A percentile compares a stretch with the other conserved stretches of the same genome.
These are phyloP conservation scores for Russula earlei DNA, from an alignment of 768 basidiomycete species.

Conservation along the genomic window DNA sequence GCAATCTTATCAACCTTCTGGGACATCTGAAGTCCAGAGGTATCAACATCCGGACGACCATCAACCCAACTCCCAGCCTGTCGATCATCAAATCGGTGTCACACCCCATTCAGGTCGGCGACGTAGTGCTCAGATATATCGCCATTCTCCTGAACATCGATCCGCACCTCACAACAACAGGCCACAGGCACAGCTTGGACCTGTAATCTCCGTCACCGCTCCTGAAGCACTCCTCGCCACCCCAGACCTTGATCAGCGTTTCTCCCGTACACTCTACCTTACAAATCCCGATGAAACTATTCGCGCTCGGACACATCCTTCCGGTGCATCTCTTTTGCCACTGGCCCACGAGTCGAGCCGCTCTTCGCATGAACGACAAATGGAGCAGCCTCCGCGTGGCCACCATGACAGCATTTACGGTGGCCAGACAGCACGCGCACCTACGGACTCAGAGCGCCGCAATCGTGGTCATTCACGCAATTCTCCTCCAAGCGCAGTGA, in stretches of 20 bases:
- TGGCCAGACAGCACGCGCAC: background rate
- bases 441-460: background rate
- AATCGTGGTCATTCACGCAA: background rate
- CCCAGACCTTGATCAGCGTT: constrained; percentile 1
- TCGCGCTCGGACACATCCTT: background rate
- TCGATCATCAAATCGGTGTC: background rate
- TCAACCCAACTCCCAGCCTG: background rate
- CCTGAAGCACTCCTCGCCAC: background rate
- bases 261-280: constrained; percentile 13
- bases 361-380: no score
- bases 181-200: background rate
- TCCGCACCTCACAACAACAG: background rate
- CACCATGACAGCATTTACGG: no score
- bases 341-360: no score
- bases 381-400: no score
- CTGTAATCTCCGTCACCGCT: background rate
- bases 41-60: constrained; percentile 1
- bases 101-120: background rate
- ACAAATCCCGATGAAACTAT: constrained; percentile 9
- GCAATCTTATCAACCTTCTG: constrained; percentile 3
- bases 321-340: background rate
- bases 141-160: background rate
- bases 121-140: background rate
- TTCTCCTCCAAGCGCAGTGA: background rate
- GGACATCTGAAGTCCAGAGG: background rate